These are phyloP conservation scores for Ophiostoma angusticollis DNA, from an alignment of 2,329 filamentous ascomycete genomes.

Conservation along the genomic window DNA sequence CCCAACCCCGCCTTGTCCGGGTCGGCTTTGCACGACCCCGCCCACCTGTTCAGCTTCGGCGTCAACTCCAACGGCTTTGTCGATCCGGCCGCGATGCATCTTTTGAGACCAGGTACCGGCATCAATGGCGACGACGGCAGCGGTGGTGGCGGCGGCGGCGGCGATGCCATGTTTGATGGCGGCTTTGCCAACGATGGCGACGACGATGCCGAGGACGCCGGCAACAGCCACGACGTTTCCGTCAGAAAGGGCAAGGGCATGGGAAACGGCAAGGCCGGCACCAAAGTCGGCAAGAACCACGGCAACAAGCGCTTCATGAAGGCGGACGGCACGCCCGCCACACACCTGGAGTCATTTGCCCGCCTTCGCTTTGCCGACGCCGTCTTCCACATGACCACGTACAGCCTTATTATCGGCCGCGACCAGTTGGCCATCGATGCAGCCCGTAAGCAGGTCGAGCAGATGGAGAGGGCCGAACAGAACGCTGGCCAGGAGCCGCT, in stretches of 20 bases:
- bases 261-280: conserved; percentile 23
- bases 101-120: not conserved
- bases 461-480: no score
- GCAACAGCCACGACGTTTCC: not conserved
- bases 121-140: no score
- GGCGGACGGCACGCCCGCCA: not conserved
- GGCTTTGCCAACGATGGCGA: not conserved
- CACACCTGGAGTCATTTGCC: conserved; percentile 40
- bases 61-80: not conserved
- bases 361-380: conserved; percentile 60
- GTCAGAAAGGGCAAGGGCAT: not conserved
- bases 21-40: no score
- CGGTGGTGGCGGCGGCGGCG: not conserved
- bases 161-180: no score
- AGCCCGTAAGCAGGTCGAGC: conserved; percentile 36
- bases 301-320: conserved; percentile 14
- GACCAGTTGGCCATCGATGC: conserved; percentile 48
- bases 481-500: no score
- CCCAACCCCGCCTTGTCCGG: no score
- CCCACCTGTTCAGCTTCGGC: not conserved
- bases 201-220: not conserved
- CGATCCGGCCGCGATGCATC: not conserved
- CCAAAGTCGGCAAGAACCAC: conserved; percentile 16
- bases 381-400: conserved; percentile 67
- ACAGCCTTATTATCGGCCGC: conserved; percentile 58